Percentiles rank a stretch among this genome's conserved stretches.
phyloP scores from a whole-genome alignment of 1,284 basidiomycete species.

The Papiliotrema laurentii region DNA sequence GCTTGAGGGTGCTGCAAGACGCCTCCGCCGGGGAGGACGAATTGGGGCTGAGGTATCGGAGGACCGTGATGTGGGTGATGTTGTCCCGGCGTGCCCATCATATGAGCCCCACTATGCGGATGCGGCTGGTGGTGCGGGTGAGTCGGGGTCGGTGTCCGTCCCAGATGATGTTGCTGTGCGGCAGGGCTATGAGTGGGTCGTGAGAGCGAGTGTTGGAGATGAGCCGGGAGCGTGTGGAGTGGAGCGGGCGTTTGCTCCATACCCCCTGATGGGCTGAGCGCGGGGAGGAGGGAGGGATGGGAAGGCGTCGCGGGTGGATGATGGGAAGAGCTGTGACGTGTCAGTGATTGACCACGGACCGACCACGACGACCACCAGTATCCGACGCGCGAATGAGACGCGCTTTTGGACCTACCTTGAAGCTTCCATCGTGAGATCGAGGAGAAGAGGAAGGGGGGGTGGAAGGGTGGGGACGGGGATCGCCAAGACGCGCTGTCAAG shows the following conservation, averaged over 20 bases:
- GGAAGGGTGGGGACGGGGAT: too few species aligned
- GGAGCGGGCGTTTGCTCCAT: slow-evolving; percentile 28
- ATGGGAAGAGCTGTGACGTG: neutral
- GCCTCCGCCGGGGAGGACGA: slow-evolving; percentile 5
- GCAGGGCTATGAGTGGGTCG: too few species aligned
- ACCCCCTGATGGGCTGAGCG: slow-evolving; percentile 18
- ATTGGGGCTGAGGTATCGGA: slow-evolving; percentile 7
- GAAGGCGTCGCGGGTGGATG: slow-evolving; percentile 26
- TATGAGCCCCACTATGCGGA: too few species aligned
- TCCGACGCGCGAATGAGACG: neutral
- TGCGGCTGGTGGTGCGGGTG: too few species aligned
- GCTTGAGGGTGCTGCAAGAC: slow-evolving; percentile 1
- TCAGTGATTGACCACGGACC: neutral
- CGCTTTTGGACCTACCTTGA: slow-evolving; percentile 12
- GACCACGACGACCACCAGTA: neutral
- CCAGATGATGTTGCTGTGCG: too few species aligned
- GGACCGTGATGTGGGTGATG: slow-evolving; percentile 6
- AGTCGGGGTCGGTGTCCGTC: too few species aligned
- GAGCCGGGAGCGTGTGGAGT: slow-evolving; percentile 22
- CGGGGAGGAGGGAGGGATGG: slow-evolving; percentile 25
- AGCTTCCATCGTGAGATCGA: slow-evolving; percentile 17
- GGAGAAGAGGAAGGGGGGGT: too few species aligned
- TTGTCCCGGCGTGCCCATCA: too few species aligned
- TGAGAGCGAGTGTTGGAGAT: too few species aligned
- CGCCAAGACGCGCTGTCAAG: too few species aligned